These are phyloP conservation scores for Sechiopsis laciniata DNA, from an alignment of 306 rosid genomes.

Conservation along the genomic window DNA sequence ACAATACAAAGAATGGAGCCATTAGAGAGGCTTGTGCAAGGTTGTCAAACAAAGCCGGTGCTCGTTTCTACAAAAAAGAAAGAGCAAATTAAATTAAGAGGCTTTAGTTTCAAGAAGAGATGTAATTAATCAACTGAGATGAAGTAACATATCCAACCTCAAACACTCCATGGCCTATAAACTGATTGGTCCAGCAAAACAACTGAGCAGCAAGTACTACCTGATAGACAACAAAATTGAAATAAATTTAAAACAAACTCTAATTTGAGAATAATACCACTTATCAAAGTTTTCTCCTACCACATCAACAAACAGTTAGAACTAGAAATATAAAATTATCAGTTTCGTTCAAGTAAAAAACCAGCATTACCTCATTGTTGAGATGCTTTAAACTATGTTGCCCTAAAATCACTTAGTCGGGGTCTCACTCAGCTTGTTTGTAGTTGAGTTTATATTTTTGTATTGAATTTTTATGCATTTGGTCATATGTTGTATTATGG, in stretches of 20 bases:
- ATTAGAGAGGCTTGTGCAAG: conserved; percentile 73
- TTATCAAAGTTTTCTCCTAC: neutral
- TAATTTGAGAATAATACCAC: neutral
- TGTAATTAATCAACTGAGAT: conserved; percentile 9
- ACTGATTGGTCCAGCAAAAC: conserved; percentile 48
- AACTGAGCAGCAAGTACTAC: conserved; percentile 66
- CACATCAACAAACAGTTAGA: neutral
- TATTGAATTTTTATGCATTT: too few relatives aligned
- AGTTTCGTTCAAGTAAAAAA: neutral
- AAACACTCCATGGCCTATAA: conserved; percentile 28
- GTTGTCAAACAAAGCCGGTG: conserved; percentile 84
- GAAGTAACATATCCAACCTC: conserved; percentile 44
- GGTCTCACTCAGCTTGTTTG: too few relatives aligned
- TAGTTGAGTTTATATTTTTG: too few relatives aligned
- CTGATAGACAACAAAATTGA: conserved; percentile 31
- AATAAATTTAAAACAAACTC: conserved; percentile 1
- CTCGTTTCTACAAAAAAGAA: conserved; percentile 55
- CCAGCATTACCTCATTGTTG: neutral
- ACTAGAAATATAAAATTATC: neutral
- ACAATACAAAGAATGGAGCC: conserved; percentile 77
- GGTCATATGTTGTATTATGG: too few relatives aligned
- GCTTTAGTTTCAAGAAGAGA: neutral
- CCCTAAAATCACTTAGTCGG: too few relatives aligned
- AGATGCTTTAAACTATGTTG: too few relatives aligned
- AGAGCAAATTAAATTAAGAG: neutral